These are phyloP conservation scores for Dissophora globulifera DNA, from an alignment of 192 early-diverging fungal species.

Conservation along the genomic window DNA sequence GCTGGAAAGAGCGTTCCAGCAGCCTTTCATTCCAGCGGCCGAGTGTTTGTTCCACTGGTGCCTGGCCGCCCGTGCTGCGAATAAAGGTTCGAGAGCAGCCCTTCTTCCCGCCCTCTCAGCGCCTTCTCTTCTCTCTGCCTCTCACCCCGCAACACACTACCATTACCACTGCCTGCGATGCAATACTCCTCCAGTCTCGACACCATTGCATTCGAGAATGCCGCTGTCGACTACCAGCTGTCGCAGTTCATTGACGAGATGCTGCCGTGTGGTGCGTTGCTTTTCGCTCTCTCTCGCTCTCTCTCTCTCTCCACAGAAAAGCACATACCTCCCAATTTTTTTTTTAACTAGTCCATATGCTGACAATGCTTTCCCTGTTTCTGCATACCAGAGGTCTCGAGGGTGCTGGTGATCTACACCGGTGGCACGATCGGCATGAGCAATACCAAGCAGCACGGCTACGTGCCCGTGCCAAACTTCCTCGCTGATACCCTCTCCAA, in stretches of 20 bases:
- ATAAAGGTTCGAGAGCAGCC: too few relatives aligned
- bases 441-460: slow-evolving; percentile 73
- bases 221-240: slow-evolving; percentile 51
- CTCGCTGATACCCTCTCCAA: slow-evolving; percentile 79
- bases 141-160: too few relatives aligned
- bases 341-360: too few relatives aligned
- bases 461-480: slow-evolving; percentile 83
- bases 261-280: slow-evolving; percentile 42
- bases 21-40: too few relatives aligned
- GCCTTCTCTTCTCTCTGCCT: neutral
- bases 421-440: slow-evolving; percentile 97
- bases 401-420: slow-evolving; percentile 92
- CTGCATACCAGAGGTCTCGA: slow-evolving; percentile 68
- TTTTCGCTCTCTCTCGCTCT: too few relatives aligned
- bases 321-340: too few relatives aligned
- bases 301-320: too few relatives aligned
- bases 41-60: too few relatives aligned
- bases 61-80: too few relatives aligned
- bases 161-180: neutral
- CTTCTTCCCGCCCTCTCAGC: neutral
- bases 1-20: too few relatives aligned
- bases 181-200: slow-evolving; percentile 13
- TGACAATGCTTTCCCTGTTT: neutral
- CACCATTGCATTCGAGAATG: slow-evolving; percentile 54
- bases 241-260: slow-evolving; percentile 54